These are phyloP conservation scores for Nematocida ironsii DNA, from an alignment of 371 early-diverging fungal species.

Conservation along the genomic window DNA sequence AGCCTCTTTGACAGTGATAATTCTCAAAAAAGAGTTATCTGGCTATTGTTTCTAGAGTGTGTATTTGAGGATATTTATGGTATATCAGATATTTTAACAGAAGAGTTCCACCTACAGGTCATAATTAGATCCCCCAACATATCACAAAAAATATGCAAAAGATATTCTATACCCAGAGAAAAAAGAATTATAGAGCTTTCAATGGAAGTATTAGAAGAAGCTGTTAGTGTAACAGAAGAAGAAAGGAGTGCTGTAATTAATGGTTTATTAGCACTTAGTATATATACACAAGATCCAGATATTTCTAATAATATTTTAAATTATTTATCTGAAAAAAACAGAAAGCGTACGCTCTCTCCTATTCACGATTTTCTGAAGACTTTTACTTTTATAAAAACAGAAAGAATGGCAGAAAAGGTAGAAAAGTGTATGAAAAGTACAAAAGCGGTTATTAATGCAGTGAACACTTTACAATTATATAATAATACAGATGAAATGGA, in stretches of 20 bases:
- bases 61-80: not conserved
- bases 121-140: constrained; percentile 30
- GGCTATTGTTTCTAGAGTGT: constrained; percentile 35
- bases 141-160: not conserved
- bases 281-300: not conserved
- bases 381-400: not conserved
- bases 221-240: not conserved
- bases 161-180: constrained; percentile 7
- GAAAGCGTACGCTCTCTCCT: not conserved
- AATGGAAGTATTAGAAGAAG: constrained; percentile 14
- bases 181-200: constrained; percentile 8
- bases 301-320: constrained; percentile 9
- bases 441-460: not conserved
- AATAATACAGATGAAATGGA: not conserved
- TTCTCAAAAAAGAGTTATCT: constrained; percentile 1
- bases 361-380: not conserved
- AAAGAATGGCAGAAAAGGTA: not conserved
- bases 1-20: not conserved
- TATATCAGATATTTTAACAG: not conserved
- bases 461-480: not conserved
- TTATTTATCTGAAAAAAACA: constrained; percentile 31
- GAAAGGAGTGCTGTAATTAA: constrained; percentile 1
- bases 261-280: not conserved
- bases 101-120: not conserved
- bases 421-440: not conserved